phyloP scores from a whole-genome alignment of 2,329 filamentous ascomycete genomes.

The Alternaria conjuncta region DNA sequence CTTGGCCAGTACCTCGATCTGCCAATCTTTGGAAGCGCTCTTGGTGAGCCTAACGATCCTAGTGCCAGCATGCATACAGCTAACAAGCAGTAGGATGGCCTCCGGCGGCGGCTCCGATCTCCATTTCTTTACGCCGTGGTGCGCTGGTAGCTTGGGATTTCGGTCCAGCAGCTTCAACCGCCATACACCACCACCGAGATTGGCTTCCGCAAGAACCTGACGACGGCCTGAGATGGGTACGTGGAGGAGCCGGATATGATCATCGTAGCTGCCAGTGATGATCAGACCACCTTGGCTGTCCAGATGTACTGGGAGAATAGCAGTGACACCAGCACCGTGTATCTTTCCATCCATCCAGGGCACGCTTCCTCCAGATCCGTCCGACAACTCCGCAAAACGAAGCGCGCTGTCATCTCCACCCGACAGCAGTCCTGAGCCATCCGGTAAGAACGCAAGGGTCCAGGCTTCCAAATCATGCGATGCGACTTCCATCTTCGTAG shows the following conservation, averaged over 20 bases:
- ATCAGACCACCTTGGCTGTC: conserved; percentile 60
- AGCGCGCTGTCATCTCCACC: conserved; percentile 78
- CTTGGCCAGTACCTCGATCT: conserved; percentile 68
- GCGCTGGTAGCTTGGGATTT: conserved; percentile 15
- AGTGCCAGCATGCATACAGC: conserved; percentile 91
- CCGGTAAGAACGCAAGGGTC: conserved; percentile 67
- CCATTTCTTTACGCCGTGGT: conserved; percentile 22
- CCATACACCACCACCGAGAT: conserved; percentile 86
- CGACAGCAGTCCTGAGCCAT: conserved; percentile 62
- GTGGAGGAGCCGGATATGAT: conserved; percentile 73
- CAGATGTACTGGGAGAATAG: conserved; percentile 74
- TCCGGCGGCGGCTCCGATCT: conserved; percentile 23
- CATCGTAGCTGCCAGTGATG: conserved; percentile 91
- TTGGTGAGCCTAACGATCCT: conserved; percentile 63
- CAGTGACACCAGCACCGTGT: conserved; percentile 85
- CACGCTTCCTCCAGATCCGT: conserved; percentile 19
- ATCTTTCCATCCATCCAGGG: conserved; percentile 61
- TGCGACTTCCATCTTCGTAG: conserved; percentile 30
- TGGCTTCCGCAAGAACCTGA: conserved; percentile 66
- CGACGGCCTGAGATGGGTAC: conserved; percentile 49
- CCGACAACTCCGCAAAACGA: conserved; percentile 43
- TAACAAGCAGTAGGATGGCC: conserved; percentile 63
- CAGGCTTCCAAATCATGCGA: conserved; percentile 72
- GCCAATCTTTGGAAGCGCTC: conserved; percentile 55
- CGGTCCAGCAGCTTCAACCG: conserved; percentile 69